Percentiles rank a stretch among this genome's conserved stretches.
Conservation (phyloP, 1,139 yeast genomes). For the Tardiomyces blankii region DNA sequence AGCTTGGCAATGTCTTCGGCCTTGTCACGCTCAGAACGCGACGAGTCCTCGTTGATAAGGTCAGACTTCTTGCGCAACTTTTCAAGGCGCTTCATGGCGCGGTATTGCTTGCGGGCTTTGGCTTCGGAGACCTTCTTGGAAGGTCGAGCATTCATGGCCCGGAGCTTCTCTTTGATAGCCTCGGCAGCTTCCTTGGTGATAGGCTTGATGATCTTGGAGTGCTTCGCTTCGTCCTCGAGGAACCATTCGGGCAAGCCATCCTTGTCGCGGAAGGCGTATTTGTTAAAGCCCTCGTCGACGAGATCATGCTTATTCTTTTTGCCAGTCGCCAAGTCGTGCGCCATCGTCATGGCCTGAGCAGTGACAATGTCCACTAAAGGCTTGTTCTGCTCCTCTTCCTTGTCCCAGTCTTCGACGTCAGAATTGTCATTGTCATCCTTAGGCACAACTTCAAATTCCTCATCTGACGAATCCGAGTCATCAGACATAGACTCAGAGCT, state of each 20-base stretch:
- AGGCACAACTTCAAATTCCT: constrained; percentile 18
- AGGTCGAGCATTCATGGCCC: constrained; percentile 90
- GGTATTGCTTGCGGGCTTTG: constrained; percentile 90
- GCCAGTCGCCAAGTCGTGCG: constrained; percentile 90
- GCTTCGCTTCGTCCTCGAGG: constrained; percentile 78
- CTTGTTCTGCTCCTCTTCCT: constrained; percentile 23
- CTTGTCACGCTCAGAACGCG: constrained; percentile 84
- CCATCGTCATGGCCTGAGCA: constrained; percentile 95
- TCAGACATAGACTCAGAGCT: constrained; percentile 8
- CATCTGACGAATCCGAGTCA: constrained; percentile 8
- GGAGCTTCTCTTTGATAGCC: constrained; percentile 83
- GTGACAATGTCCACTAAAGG: constrained; percentile 64
- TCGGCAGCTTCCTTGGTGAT: constrained; percentile 94
- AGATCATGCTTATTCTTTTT: constrained; percentile 75
- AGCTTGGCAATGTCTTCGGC: constrained; percentile 84
- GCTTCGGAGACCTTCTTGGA: constrained; percentile 97
- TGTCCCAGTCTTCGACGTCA: constrained; percentile 19
- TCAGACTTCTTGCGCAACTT: constrained; percentile 92
- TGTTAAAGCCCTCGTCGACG: constrained; percentile 82
- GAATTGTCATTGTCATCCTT: constrained; percentile 15
- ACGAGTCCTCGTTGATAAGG: constrained; percentile 75
- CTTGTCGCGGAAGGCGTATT: constrained; percentile 81
- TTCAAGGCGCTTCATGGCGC: constrained; percentile 82
- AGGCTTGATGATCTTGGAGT: constrained; percentile 79
- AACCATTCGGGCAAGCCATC: constrained; percentile 96